Evolutionary conservation across 257 asterid genomes (phyloP).

Genomic region (Penstemon barbatus): DNA sequence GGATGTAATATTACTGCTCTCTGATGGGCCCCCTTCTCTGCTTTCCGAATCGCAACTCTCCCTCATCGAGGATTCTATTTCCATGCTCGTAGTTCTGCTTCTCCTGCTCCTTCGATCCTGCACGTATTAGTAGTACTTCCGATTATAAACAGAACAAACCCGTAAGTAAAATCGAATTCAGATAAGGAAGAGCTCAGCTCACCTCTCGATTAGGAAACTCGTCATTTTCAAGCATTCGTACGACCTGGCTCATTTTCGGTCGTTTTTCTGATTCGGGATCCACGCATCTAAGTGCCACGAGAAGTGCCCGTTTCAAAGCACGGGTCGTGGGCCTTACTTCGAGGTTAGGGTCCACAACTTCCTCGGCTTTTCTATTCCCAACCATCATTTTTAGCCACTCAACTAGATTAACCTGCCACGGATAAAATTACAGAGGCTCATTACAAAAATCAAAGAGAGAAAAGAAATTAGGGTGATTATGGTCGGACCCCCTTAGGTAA

Average conservation of each 20-base stretch:
- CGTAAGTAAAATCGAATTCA: not conserved
- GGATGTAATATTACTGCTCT: constrained; percentile 27
- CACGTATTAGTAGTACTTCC: not conserved
- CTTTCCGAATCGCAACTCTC: constrained; percentile 47
- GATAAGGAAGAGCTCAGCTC: not conserved
- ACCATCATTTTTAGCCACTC: constrained; percentile 67
- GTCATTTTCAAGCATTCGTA: constrained; percentile 45
- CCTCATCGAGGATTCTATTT: constrained; percentile 42
- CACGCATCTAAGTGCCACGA: constrained; percentile 46
- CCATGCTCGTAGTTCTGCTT: constrained; percentile 56
- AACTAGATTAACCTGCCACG: constrained; percentile 84
- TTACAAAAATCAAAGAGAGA: not conserved
- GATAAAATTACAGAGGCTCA: constrained; percentile 5
- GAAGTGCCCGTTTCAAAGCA: constrained; percentile 40
- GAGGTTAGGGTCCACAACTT: constrained; percentile 39
- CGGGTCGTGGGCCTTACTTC: constrained; percentile 40
- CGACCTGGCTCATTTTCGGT: constrained; percentile 44
- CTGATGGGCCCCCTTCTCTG: constrained; percentile 35
- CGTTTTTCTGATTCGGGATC: constrained; percentile 43
- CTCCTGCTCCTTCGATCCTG: constrained; percentile 58
- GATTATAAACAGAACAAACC: not conserved
- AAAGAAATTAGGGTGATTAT: too few relatives aligned
- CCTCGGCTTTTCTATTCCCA: constrained; percentile 40
- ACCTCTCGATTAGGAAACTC: constrained; percentile 42
- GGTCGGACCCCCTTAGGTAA: too few relatives aligned